Base-by-base conservation (phyloP, 148 eudicot genomes). In the Chenopodium album region DNA sequence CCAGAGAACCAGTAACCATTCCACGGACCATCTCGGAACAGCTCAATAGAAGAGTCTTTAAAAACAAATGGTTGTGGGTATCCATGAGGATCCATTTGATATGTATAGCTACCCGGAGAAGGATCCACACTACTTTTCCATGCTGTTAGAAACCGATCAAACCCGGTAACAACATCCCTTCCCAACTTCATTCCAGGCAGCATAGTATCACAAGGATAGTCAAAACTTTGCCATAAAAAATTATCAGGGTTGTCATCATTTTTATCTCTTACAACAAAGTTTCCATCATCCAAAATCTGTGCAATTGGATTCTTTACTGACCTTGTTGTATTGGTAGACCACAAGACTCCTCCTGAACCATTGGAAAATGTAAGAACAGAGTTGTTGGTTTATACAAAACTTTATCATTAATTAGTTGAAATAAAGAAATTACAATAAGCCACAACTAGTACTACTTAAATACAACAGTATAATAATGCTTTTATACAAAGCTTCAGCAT, bases 361-460 rank as follows among this genome's bases (percentile, higher is more conserved):
- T 56, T 69, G 67, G 26, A 11, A 17, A 82, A 37, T 22, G 7
- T 41, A 5, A 22, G 54, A 54, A 76, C 68, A 22, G 84, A 81
- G 5, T 31, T 4, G 54, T 66, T 71, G 26, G 79, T 75, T 31
- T 31, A 31, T 31, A 31, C 32, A 31, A 31, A 31, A 31, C 32
- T 31, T 31, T 31, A 31, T 31, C 32, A 31, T 31, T 31, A 31
- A 31, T 31, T 1, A 31, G 32, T 31, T 31, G 32, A 31, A 31
- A 31, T 31, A 31, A 31, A 31, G 32, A 31, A 31, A 31, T 31
- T 31, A 31, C 32, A 31, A 31, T 0, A 31, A 31, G 32, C 32
- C 32, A 31, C 32, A 31, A 31, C 32, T 31, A 31, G 32, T 31
- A 31, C 32, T 31, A 31, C 32, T 31, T 31, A 31, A 31, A 31